Evolutionary conservation across 1,284 basidiomycete genomes (phyloP).

Genomic region (Trichosporon sp.): DNA sequence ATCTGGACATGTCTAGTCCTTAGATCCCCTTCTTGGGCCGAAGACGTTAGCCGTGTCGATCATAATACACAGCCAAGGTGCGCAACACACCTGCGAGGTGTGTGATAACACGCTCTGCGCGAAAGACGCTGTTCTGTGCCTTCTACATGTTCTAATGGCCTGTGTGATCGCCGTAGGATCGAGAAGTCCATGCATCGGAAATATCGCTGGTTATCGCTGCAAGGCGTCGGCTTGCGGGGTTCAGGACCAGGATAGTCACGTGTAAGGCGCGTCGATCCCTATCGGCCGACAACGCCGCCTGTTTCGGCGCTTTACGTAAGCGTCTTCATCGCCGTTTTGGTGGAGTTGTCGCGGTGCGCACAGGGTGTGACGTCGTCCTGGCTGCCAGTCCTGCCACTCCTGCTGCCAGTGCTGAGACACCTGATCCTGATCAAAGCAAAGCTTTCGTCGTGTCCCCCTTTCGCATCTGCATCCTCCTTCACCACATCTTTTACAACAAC

Average conservation of each 20-base stretch:
- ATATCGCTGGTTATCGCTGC: conserved; percentile 17
- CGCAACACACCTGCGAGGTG: no score
- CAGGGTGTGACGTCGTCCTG: conserved; percentile 13
- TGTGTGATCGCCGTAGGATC: background rate
- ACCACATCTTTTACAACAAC: background rate
- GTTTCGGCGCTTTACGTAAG: background rate
- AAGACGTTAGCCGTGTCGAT: background rate
- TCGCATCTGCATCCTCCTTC: conserved; percentile 21
- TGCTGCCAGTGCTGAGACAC: background rate
- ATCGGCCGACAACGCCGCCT: conserved; percentile 17
- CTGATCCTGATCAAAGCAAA: conserved; percentile 7
- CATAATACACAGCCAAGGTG: no score
- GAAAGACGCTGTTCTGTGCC: background rate
- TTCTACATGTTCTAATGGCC: background rate
- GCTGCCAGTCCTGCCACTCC: background rate
- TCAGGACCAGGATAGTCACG: background rate
- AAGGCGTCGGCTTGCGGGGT: conserved; percentile 1
- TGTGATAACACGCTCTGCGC: background rate
- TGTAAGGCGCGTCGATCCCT: background rate
- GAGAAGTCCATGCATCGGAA: background rate
- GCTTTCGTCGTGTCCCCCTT: conserved; percentile 11
- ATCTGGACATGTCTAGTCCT: background rate
- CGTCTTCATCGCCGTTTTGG: background rate
- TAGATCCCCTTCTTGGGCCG: background rate
- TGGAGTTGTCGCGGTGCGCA: background rate